phyloP scores from a whole-genome alignment of 306 rosid genomes.

The Casuarina equisetifolia region DNA sequence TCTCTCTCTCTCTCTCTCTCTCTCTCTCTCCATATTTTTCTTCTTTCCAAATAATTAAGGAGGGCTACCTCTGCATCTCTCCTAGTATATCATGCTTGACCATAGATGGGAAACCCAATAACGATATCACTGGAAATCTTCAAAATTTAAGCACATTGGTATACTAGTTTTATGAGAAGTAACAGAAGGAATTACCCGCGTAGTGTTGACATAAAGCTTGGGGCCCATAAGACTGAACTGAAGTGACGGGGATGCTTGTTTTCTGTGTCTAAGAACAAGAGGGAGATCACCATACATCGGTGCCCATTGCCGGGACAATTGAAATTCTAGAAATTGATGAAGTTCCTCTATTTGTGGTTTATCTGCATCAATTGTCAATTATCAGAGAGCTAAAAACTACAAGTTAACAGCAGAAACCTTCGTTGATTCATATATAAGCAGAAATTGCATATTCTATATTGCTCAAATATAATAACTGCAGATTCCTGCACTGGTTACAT shows the following conservation, averaged over 20 bases:
- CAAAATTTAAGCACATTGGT: not conserved
- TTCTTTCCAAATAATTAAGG: no score
- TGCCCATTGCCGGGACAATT: constrained; percentile 92
- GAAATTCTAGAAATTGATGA: constrained; percentile 83
- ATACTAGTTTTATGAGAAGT: not conserved
- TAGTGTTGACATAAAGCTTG: constrained; percentile 80
- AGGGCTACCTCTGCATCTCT: no score
- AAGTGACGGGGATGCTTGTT: constrained; percentile 61
- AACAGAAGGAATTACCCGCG: constrained; percentile 50
- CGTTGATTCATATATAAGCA: not conserved
- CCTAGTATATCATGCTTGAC: no score
- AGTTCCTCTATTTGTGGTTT: constrained; percentile 91
- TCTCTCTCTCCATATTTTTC: no score
- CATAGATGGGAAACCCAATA: not conserved
- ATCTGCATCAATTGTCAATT: constrained; percentile 51
- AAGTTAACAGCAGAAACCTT: not conserved
- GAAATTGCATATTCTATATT: not conserved
- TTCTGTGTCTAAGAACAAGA: constrained; percentile 60
- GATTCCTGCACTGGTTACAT: not conserved
- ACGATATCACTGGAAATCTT: not conserved
- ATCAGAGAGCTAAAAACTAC: constrained; percentile 8
- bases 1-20: no score
- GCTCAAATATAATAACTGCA: not conserved
- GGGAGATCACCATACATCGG: constrained; percentile 86
- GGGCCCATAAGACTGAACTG: constrained; percentile 84